Base-by-base conservation (phyloP, 768 basidiomycete species). In the Boletus huronensis region DNA sequence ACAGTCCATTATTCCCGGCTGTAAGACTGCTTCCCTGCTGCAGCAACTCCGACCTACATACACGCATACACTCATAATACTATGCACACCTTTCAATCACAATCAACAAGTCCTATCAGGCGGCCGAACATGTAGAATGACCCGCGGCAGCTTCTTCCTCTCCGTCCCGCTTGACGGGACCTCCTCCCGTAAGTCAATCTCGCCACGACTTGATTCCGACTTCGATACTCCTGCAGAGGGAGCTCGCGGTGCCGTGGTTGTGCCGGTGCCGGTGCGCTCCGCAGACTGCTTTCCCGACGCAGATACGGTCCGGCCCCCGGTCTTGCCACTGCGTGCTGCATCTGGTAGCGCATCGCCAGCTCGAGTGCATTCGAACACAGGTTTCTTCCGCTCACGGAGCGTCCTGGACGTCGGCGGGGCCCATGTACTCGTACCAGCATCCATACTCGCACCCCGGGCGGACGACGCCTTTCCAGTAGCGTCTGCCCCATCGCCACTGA, bases 111-210 rank as follows among this genome's bases (percentile, higher is more conserved):
- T 29, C 26, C 13, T 11, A 69, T 60, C 70, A 19, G 73, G 66
- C 7, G 75, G 70, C 2, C 79, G 74, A 68, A 90, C 72, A 72
- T 81, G 80, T 48, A 84, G 63, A 47, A 81, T 78, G 7, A 85
- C 81, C 51, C 75, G 74, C 0, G 81, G 83, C 1, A 83, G 64
- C 58, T 79, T 82, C 58, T 79, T 82, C 72, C 77, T 82, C 75
- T 74, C 59, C 23, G 48, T 34, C 50, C 55, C 50, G 51, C 51
- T n/a, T 41, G 66, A 36, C 13, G 2, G 46, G 3, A 34, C 50
- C 16, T 38, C 41, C 6, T 42, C 45, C 8, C 19, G 44, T 14
- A 38, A 1, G 5, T 23, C 36, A 19, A 4, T 6, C 34, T 38
- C 41, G 9, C 36, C 31, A 6, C 25, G 11, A 34, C 34, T 25